Conservation (phyloP, 1,284 basidiomycete genomes). For the Pseudozyma pruni region DNA sequence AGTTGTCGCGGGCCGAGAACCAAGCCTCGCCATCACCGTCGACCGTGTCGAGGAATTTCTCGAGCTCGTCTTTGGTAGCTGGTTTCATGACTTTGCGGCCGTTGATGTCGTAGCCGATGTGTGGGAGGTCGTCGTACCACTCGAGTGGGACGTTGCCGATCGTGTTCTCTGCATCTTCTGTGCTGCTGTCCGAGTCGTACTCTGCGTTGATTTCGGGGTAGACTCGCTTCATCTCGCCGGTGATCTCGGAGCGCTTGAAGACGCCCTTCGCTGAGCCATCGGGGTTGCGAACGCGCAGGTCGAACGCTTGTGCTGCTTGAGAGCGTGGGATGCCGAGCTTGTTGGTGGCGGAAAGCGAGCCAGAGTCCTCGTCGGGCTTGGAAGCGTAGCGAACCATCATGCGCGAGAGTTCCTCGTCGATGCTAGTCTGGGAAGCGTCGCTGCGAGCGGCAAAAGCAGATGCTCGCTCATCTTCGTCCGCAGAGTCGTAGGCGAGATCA, state of each 20-base stretch:
- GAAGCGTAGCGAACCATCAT: constrained; percentile 65
- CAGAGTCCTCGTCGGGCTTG: constrained; percentile 68
- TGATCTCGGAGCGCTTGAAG: constrained; percentile 78
- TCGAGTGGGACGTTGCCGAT: constrained; percentile 95
- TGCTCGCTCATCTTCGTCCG: constrained; percentile 53
- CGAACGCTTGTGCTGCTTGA: constrained; percentile 72
- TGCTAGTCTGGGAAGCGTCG: constrained; percentile 44
- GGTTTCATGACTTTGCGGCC: constrained; percentile 94
- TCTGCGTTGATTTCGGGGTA: constrained; percentile 93
- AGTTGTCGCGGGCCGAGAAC: constrained; percentile 94
- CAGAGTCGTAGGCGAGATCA: constrained; percentile 49
- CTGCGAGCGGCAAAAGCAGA: constrained; percentile 44
- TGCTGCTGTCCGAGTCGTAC: constrained; percentile 96
- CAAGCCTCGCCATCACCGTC: constrained; percentile 87
- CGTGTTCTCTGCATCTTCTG: constrained; percentile 92
- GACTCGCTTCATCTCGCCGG: constrained; percentile 86
- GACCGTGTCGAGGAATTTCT: constrained; percentile 93
- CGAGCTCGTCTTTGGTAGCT: constrained; percentile 93
- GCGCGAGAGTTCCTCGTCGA: constrained; percentile 55
- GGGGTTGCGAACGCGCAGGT: constrained; percentile 72
- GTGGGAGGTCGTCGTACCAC: constrained; percentile 99
- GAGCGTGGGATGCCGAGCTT: constrained; percentile 62
- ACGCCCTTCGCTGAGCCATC: constrained; percentile 67
- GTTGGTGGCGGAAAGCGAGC: constrained; percentile 54
- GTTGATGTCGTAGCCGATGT: constrained; percentile 95